Percentiles rank a stretch among this genome's conserved stretches.
Evolutionary conservation across 805 yeast genomes (phyloP).

Genomic region (Geotrichum ghanense): DNA sequence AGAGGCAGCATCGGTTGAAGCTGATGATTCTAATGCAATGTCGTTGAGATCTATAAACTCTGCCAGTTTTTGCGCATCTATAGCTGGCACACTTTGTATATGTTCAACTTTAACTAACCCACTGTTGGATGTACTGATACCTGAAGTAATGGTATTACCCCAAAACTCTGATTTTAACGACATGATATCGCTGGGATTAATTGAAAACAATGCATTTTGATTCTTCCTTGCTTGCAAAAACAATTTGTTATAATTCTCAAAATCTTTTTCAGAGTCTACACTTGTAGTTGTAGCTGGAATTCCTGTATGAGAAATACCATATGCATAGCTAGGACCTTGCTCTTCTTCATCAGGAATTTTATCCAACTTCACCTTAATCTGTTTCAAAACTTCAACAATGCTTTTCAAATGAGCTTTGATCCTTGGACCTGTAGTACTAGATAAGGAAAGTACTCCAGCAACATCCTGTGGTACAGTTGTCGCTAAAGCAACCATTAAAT

Average conservation of each 20-base stretch:
- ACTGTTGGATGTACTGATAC: neutral
- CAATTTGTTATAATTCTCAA: neutral
- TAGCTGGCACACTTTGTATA: neutral
- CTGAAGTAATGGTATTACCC: neutral
- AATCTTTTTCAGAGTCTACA: neutral
- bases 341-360: neutral
- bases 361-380: neutral
- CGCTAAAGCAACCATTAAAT: constrained; percentile 52
- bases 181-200: neutral
- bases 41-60: neutral
- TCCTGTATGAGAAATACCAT: neutral
- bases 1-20: neutral
- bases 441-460: constrained; percentile 31
- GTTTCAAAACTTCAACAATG: neutral
- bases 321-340: neutral
- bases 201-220: neutral
- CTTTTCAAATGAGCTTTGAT: neutral
- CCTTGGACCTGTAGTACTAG: constrained; percentile 16
- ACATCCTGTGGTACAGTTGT: constrained; percentile 47
- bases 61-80: neutral
- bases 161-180: neutral
- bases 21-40: neutral
- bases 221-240: neutral
- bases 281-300: neutral
- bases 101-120: neutral